These are phyloP conservation scores for Aspergillus ochraceoroseus DNA, from an alignment of 2,329 filamentous ascomycete species.

Conservation along the genomic window DNA sequence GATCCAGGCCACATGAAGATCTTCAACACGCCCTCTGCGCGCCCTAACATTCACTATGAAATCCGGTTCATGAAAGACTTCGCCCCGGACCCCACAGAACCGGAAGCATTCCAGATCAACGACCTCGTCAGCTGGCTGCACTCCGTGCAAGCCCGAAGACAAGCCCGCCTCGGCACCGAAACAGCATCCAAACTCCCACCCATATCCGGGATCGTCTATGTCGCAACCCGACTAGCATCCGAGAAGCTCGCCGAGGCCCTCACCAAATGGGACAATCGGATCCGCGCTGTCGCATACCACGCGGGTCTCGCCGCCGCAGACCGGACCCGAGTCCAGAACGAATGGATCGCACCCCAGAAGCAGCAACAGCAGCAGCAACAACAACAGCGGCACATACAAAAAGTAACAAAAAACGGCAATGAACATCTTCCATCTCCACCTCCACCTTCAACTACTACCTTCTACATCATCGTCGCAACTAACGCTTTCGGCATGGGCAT, in stretches of 20 bases:
- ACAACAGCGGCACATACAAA: too few species aligned
- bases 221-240: conserved; percentile 39
- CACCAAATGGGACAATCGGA: conserved; percentile 27
- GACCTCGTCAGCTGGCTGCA: conserved; percentile 75
- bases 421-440: too few species aligned
- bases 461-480: conserved; percentile 89
- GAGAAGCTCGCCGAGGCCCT: conserved; percentile 40
- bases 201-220: conserved; percentile 48
- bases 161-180: conserved; percentile 44
- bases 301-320: conserved; percentile 66
- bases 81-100: conserved; percentile 27
- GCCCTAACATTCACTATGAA: conserved; percentile 86
- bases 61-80: conserved; percentile 57
- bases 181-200: conserved; percentile 27
- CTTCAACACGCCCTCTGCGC: conserved; percentile 78
- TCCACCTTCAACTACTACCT: conserved; percentile 65
- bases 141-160: conserved; percentile 64
- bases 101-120: conserved; percentile 62
- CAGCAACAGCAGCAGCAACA: conserved; percentile 6
- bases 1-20: conserved; percentile 59
- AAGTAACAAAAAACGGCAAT: conserved; percentile 6
- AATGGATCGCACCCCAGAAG: conserved; percentile 36
- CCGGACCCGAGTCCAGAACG: conserved; percentile 54
- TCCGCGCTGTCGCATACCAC: conserved; percentile 47
- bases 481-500: conserved; percentile 98